Evolutionary conservation across 345 rosid species (phyloP).

Genomic region (Rhodamnia rubescens): DNA sequence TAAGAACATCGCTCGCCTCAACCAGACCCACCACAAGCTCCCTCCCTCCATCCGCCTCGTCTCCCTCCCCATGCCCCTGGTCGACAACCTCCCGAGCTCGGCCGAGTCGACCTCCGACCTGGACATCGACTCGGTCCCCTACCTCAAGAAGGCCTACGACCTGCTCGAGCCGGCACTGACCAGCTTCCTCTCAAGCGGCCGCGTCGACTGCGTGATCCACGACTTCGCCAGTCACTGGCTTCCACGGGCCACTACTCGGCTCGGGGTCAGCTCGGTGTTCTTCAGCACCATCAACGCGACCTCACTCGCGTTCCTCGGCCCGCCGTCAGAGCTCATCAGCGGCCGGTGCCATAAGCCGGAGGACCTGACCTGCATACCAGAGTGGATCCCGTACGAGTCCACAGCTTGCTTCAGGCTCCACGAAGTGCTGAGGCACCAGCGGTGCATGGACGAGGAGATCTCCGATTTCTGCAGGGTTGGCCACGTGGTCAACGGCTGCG

Average conservation of each 20-base stretch:
- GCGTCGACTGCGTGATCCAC: constrained; percentile 18
- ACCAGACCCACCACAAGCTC: not conserved
- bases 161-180: constrained; percentile 6
- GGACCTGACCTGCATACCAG: constrained; percentile 16
- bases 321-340: constrained; percentile 2
- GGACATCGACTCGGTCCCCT: constrained; percentile 10
- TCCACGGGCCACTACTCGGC: constrained; percentile 8
- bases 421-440: not conserved
- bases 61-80: constrained; percentile 11
- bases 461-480: not conserved
- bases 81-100: constrained; percentile 11
- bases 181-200: constrained; percentile 3
- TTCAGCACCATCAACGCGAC: constrained; percentile 17
- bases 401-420: constrained; percentile 4
- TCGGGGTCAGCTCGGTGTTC: constrained; percentile 10
- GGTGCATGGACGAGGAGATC: not conserved
- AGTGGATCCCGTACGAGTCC: constrained; percentile 14
- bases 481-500: not conserved
- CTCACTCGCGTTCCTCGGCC: constrained; percentile 1
- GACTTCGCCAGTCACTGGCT: constrained; percentile 32
- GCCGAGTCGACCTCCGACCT: constrained; percentile 26
- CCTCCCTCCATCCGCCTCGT: constrained; percentile 6
- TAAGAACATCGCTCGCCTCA: not conserved
- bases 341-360: constrained; percentile 1
- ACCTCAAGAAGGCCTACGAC: constrained; percentile 32